Conservation (phyloP, 2,329 filamentous ascomycete species). For the Shiraia sp. region DNA sequence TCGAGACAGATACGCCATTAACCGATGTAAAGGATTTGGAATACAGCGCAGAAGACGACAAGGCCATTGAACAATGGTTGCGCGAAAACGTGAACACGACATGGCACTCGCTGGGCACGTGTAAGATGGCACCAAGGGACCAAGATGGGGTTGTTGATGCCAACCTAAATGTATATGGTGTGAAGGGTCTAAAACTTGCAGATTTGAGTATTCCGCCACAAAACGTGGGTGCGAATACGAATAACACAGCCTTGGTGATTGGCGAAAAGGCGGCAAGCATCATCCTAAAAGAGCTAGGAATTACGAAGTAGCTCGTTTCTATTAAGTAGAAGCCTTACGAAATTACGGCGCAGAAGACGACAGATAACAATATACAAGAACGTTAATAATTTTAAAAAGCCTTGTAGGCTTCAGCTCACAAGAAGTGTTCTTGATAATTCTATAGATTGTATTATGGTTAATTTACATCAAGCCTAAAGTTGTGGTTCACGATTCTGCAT, state of each 20-base stretch:
- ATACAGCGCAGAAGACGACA: slow-evolving; percentile 38
- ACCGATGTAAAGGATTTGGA: slow-evolving; percentile 17
- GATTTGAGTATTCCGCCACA: slow-evolving; percentile 49
- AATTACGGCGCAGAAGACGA: too few species aligned
- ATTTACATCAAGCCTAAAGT: too few species aligned
- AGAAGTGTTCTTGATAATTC: too few species aligned
- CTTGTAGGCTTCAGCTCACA: too few species aligned
- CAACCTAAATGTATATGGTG: slow-evolving; percentile 34
- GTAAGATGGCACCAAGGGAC: slow-evolving; percentile 39
- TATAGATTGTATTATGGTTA: too few species aligned
- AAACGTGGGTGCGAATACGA: slow-evolving; percentile 53
- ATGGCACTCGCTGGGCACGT: slow-evolving; percentile 40
- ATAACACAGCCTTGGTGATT: slow-evolving; percentile 50
- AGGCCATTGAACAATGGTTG: slow-evolving; percentile 48
- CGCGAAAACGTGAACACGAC: slow-evolving; percentile 38
- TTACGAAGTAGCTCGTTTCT: neutral
- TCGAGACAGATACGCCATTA: slow-evolving; percentile 15
- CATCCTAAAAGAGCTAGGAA: slow-evolving; percentile 21
- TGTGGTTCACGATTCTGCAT: too few species aligned
- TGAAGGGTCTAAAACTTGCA: slow-evolving; percentile 43
- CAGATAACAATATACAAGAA: too few species aligned
- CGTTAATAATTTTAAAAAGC: too few species aligned
- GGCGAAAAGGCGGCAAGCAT: slow-evolving; percentile 40
- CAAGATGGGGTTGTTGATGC: slow-evolving; percentile 34
- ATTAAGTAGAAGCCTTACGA: too few species aligned